Evolutionary conservation across 495 filamentous ascomycete genomes (phyloP), one percentile per base, ranked within the genome.

Genomic region (Echria macrotheca): DNA sequence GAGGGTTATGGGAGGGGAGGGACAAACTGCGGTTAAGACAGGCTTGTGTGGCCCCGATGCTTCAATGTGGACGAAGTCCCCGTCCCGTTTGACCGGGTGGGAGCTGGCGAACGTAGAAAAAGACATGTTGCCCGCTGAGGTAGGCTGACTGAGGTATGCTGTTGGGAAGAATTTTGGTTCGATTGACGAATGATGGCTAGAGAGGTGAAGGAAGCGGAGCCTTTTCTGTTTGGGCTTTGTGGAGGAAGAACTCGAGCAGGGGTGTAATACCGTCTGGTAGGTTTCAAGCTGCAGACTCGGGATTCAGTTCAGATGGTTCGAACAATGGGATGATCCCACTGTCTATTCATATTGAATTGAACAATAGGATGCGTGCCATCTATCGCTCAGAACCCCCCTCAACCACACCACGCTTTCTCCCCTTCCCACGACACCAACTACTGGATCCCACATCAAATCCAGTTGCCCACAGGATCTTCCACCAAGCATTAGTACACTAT

Each of bases 131-230:
- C 38, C 23, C 38, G n/a, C n/a, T n/a, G n/a, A n/a, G n/a, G n/a
- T n/a, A n/a, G n/a, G n/a, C n/a, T n/a, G n/a, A 41, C 38, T 41
- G 38, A 41, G 38, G 18, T 19, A 19, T 10, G 38, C 9, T 41
- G 38, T 41, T 41, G 18, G 19, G 23, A 41, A 19, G 38, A 41
- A 41, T 41, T 41, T n/a, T 41, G 18, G 38, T 19, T 14, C 38
- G 38, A 41, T 41, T 19, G 38, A 41, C 38, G 38, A 19, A 41
- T 41, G 23, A 41, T 41, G 38, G 38, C n/a, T 41, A n/a, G 38
- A 41, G 23, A 19, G 15, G 38, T 41, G 23, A 41, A 41, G 38
- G 23, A 41, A n/a, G n/a, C n/a, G 38, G 23, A 41, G 38, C 11
- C 38, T 19, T 41, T 41, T 41, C 18, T 41, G 38, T 41, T 41